Percentiles rank a stretch among this genome's conserved stretches.
Evolutionary conservation across 441 rosid species (phyloP).

Genomic region (Pelargonium cotyledonis): DNA sequence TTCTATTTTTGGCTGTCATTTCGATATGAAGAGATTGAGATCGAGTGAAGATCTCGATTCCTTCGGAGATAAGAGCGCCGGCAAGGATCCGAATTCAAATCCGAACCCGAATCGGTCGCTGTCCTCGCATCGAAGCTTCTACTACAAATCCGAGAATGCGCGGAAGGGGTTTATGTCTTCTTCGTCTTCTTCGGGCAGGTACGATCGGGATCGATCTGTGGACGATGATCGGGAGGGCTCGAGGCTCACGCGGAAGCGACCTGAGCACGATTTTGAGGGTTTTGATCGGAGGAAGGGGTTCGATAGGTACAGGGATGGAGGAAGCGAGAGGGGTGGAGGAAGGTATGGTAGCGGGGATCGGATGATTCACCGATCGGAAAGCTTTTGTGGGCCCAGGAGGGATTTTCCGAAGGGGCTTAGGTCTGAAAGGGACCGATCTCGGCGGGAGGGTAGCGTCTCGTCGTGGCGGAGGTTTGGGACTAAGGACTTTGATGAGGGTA

Average conservation of each 20-base stretch:
- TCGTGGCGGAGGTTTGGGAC: constrained; percentile 79
- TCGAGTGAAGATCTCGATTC: constrained; percentile 83
- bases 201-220: constrained; percentile 59
- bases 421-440: constrained; percentile 81
- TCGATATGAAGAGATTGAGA: constrained; percentile 71
- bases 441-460: constrained; percentile 67
- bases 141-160: constrained; percentile 50
- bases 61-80: constrained; percentile 36
- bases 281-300: constrained; percentile 49
- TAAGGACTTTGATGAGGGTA: constrained; percentile 40
- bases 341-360: constrained; percentile 29
- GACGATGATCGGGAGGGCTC: constrained; percentile 43
- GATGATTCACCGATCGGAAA: constrained; percentile 67
- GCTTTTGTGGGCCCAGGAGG: constrained; percentile 61
- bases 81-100: constrained; percentile 34
- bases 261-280: constrained; percentile 57
- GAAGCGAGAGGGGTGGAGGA: constrained; percentile 23
- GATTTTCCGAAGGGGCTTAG: constrained; percentile 84
- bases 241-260: constrained; percentile 49
- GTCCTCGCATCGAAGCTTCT: constrained; percentile 51
- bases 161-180: constrained; percentile 48
- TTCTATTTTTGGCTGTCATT: neutral
- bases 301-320: constrained; percentile 38
- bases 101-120: constrained; percentile 39
- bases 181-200: constrained; percentile 44